Evolutionary conservation across 2,329 filamentous ascomycete species (phyloP).

Genomic region (Trichophyton verrucosum): DNA sequence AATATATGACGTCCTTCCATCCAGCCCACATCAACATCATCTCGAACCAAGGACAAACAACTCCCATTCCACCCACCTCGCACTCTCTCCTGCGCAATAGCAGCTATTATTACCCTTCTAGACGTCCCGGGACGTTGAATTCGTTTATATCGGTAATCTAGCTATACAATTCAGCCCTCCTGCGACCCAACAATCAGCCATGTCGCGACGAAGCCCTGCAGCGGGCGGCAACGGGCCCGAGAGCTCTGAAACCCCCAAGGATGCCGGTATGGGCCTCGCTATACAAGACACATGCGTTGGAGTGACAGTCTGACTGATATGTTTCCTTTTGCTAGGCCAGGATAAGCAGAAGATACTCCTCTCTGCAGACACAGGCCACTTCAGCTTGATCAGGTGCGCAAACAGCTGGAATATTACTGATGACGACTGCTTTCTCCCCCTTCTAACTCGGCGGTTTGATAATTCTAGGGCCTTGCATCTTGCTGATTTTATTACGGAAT

Average conservation of each 20-base stretch:
- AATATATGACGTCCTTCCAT: conserved; percentile 2
- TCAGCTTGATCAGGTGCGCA: conserved; percentile 38
- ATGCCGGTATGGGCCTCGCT: conserved; percentile 7
- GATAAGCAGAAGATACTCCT: conserved; percentile 40
- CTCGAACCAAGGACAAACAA: not conserved
- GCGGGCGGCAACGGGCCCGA: conserved; percentile 1
- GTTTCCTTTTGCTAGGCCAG: conserved; percentile 23
- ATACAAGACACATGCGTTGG: no score
- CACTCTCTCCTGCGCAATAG: not conserved
- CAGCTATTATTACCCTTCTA: not conserved
- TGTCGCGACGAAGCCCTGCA: conserved; percentile 12
- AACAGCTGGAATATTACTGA: not conserved
- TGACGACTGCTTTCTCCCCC: not conserved
- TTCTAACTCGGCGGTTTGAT: not conserved
- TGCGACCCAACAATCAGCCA: conserved; percentile 2
- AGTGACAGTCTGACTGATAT: not conserved
- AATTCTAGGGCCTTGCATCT: conserved; percentile 34
- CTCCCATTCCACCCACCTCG: not conserved
- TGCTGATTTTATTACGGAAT: conserved; percentile 39
- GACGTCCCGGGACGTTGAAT: not conserved
- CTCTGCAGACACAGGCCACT: conserved; percentile 36
- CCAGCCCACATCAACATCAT: not conserved
- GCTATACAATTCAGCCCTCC: not conserved
- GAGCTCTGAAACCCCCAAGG: conserved; percentile 3
- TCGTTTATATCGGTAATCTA: not conserved